Base-by-base conservation (phyloP, 106 monocot species). In the Hemerocallis citrina region DNA sequence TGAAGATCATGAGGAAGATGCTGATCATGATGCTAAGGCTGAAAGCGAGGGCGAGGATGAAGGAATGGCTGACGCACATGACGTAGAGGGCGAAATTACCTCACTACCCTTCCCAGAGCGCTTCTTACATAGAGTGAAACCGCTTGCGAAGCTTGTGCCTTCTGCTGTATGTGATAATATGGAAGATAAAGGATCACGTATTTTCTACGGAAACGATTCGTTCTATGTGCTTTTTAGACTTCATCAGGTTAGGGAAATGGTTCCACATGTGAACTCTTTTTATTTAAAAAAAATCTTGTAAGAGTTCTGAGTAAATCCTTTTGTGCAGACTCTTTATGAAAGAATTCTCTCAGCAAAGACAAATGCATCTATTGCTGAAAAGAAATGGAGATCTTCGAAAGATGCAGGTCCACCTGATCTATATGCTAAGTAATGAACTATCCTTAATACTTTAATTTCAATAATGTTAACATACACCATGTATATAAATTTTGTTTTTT, bases 31-130 rank as follows among this genome's bases (percentile, higher is more conserved):
- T 65, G 77, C 69, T 7, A 91, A 84, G 64, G 79, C 76, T 52
- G 87, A 96, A 79, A 96, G 87, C 68, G 96, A 96, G 70, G 95
- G 89, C 34, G 86, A 91, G 66, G 91, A 76, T 48, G 96, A 90
- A 72, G 84, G 78, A 55, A 81, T 77, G 60, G 78, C 67, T 55
- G 86, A 86, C 62, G 79, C 71, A 25, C 74, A 78, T 69, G 87
- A 91, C 59, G 81, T 60, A 47, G 86, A 85, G 21, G 84, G 74
- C 32, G 82, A 83, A 44, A 75, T 77, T 17, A 78, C 75, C 7
- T 80, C 77, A 33, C 52, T 85, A 55, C 62, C 86, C 13, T 79
- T 77, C 29, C 74, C 86, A 7, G 89, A 90, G 46, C 77, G 76
- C 34, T 73, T 71, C 50, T 52, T 75, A n/a, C 35, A 66, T 66